phyloP scores from a whole-genome alignment of 768 basidiomycete species.

The Crassisporium funariophilum region DNA sequence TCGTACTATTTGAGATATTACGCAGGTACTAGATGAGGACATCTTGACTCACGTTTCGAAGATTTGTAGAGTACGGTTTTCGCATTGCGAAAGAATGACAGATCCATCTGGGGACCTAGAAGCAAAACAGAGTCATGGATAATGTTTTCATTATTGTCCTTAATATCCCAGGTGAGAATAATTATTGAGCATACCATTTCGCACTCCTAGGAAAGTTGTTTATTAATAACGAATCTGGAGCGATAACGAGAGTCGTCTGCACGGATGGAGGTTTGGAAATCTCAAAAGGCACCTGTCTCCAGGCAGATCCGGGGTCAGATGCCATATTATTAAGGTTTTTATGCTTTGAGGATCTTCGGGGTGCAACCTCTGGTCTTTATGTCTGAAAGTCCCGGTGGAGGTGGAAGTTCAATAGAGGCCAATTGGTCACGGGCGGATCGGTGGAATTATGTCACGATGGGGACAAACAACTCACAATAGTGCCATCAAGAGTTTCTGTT shows the following conservation, averaged over 20 bases:
- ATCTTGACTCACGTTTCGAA: slow-evolving; percentile 7
- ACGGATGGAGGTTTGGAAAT: slow-evolving; percentile 23
- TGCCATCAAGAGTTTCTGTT: too few relatives aligned
- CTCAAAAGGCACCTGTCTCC: too few relatives aligned
- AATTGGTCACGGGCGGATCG: too few relatives aligned
- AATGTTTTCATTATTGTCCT: background rate
- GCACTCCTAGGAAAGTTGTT: slow-evolving; percentile 18
- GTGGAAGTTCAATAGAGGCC: too few relatives aligned
- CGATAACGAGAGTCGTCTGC: slow-evolving; percentile 1
- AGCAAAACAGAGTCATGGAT: too few relatives aligned
- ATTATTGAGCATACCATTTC: slow-evolving; percentile 20
- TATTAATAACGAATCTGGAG: background rate
- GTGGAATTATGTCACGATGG: too few relatives aligned
- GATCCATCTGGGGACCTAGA: slow-evolving; percentile 17
- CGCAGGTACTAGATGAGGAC: background rate
- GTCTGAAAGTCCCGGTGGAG: too few relatives aligned
- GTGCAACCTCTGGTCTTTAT: too few relatives aligned
- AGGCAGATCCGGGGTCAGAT: too few relatives aligned
- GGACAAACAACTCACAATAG: too few relatives aligned
- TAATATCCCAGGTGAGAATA: background rate
- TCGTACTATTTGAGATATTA: background rate
- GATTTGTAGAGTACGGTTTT: slow-evolving; percentile 9
- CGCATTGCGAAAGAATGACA: slow-evolving; percentile 14
- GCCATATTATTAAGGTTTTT: too few relatives aligned
- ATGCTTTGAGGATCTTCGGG: too few relatives aligned